A percentile compares a stretch with the other conserved stretches of the same genome.
phyloP scores from a whole-genome alignment of 768 basidiomycete genomes.

The Agaricus subrufescens region DNA sequence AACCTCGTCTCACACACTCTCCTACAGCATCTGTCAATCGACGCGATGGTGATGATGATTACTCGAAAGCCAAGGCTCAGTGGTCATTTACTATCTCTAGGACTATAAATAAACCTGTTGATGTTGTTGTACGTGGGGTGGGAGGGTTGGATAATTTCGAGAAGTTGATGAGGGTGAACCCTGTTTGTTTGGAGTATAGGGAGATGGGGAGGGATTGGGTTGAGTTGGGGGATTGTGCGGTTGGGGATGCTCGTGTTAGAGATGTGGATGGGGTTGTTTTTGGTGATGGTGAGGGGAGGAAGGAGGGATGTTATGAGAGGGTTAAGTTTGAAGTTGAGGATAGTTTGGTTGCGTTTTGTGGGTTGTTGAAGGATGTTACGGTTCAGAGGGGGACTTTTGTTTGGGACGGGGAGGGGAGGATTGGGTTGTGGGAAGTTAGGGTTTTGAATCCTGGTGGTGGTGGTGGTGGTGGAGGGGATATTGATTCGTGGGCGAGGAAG shows the following conservation, averaged over 20 bases:
- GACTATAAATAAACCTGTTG: not conserved
- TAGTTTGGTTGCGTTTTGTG: not conserved
- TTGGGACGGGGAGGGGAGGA: not conserved
- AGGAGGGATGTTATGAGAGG: not conserved
- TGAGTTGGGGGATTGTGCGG: not conserved
- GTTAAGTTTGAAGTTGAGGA: not conserved
- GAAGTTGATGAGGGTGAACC: not conserved
- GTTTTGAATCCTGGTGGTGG: not conserved
- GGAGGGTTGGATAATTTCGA: not conserved
- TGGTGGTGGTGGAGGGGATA: not conserved
- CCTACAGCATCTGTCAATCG: not conserved
- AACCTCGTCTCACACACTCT: not conserved
- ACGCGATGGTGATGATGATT: not conserved
- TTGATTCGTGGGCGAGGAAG: slow-evolving; percentile 6
- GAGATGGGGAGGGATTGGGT: not conserved
- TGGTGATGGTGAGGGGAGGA: not conserved
- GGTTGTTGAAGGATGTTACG: not conserved
- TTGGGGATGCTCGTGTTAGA: not conserved
- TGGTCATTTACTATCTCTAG: slow-evolving; percentile 2
- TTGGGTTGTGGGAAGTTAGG: slow-evolving; percentile 3
- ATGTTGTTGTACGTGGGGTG: not conserved
- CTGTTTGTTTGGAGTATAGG: not conserved
- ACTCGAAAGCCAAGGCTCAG: not conserved
- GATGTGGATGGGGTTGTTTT: not conserved
- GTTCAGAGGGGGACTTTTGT: slow-evolving; percentile 2